phyloP scores from a whole-genome alignment of 2,329 filamentous ascomycete genomes.

The Phialophora expanda region DNA sequence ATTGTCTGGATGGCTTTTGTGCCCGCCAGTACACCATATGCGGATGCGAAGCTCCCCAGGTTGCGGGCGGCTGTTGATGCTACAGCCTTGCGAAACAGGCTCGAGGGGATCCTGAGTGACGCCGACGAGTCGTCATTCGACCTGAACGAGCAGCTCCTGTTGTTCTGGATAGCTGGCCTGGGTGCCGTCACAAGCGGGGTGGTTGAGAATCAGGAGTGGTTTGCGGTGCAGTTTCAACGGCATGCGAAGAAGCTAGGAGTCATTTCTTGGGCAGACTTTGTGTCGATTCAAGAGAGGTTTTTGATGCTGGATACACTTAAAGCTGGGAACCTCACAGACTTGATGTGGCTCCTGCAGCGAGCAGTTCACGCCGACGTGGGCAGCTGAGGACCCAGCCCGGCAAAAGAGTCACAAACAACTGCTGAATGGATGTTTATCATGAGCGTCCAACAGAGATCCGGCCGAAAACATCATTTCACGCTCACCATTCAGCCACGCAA shows the following conservation, averaged over 20 bases:
- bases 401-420: not conserved
- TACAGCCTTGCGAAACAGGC: conserved; percentile 10
- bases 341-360: conserved; percentile 29
- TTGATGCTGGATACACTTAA: conserved; percentile 25
- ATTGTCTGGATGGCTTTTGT: conserved; percentile 32
- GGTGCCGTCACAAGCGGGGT: conserved; percentile 26
- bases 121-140: not conserved
- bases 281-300: conserved; percentile 23
- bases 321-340: conserved; percentile 12
- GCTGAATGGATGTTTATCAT: not conserved
- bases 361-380: conserved; percentile 19
- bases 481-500: not conserved
- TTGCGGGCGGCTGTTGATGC: conserved; percentile 27
- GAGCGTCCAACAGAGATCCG: not conserved
- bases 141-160: conserved; percentile 11
- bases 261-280: conserved; percentile 25
- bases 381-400: not conserved
- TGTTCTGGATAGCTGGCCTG: conserved; percentile 27
- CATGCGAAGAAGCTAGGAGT: conserved; percentile 25
- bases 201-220: conserved; percentile 31
- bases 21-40: conserved; percentile 19
- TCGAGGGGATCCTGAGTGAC: conserved; percentile 7
- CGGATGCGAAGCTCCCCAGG: not conserved
- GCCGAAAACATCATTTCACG: not conserved
- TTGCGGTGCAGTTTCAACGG: conserved; percentile 30